Evolutionary conservation across 345 rosid genomes (phyloP).

Genomic region (Cardamine chenopodiifolia): DNA sequence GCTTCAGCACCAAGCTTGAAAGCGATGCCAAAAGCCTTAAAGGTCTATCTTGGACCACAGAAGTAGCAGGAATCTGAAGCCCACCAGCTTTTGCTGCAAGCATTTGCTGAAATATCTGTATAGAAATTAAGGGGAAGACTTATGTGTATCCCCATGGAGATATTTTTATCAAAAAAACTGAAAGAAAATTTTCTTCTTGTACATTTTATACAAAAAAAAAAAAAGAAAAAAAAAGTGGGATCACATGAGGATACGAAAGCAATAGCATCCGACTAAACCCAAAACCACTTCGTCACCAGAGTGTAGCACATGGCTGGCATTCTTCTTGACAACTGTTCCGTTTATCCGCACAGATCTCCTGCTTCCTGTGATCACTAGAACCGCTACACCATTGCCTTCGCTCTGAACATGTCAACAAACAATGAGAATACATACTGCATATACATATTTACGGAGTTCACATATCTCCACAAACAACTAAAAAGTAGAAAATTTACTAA

Average conservation of each 20-base stretch:
- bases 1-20: slow-evolving; percentile 60
- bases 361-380: slow-evolving; percentile 72
- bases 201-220: background rate
- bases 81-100: slow-evolving; percentile 58
- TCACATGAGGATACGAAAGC: slow-evolving; percentile 83
- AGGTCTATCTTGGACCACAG: no score
- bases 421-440: slow-evolving; percentile 71
- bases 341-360: slow-evolving; percentile 72
- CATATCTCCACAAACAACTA: slow-evolving; percentile 48
- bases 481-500: slow-evolving; percentile 16
- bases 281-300: slow-evolving; percentile 86
- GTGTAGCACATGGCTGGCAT: slow-evolving; percentile 46
- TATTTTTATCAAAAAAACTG: background rate
- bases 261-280: slow-evolving; percentile 59
- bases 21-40: slow-evolving; percentile 53
- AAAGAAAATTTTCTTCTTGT: background rate
- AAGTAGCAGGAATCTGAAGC: slow-evolving; percentile 44
- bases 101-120: slow-evolving; percentile 75
- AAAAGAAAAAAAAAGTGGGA: background rate
- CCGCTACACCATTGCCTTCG: slow-evolving; percentile 60
- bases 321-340: slow-evolving; percentile 57
- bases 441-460: slow-evolving; percentile 59
- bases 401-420: slow-evolving; percentile 81
- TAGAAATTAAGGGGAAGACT: slow-evolving; percentile 7
- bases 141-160: slow-evolving; percentile 16